Evolutionary conservation across 371 early-diverging fungal species (phyloP).

Genomic region (Actinomucor elegans): DNA sequence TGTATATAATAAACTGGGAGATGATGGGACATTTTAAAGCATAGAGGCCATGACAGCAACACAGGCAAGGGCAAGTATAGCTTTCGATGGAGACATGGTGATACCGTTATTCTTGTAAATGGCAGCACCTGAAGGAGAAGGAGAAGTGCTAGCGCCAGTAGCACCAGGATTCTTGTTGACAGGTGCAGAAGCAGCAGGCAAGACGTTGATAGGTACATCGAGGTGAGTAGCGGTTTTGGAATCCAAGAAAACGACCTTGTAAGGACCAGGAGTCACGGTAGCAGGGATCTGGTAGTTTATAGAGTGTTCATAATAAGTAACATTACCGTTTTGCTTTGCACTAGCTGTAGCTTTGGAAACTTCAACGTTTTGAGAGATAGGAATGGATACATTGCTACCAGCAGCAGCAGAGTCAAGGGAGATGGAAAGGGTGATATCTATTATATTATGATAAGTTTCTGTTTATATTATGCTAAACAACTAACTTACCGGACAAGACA

Average conservation of each 20-base stretch:
- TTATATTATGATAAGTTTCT: neutral
- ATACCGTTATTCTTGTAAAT: conserved; percentile 6
- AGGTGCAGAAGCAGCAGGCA: conserved; percentile 35
- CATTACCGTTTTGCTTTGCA: conserved; percentile 27
- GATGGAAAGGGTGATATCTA: conserved; percentile 24
- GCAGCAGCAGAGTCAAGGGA: conserved; percentile 16
- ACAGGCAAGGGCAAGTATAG: conserved; percentile 20
- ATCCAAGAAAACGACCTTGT: conserved; percentile 45
- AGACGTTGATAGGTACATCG: conserved; percentile 41
- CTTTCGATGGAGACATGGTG: conserved; percentile 20
- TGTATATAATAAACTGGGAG: neutral
- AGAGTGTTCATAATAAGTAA: conserved; percentile 44
- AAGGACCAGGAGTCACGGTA: conserved; percentile 33
- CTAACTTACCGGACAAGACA: conserved; percentile 25
- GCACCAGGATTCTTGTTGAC: conserved; percentile 1
- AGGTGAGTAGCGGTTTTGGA: conserved; percentile 30
- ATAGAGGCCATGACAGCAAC: conserved; percentile 23
- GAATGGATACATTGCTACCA: conserved; percentile 9
- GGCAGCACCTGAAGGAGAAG: conserved; percentile 12
- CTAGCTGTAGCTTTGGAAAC: conserved; percentile 33
- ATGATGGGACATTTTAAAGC: conserved; percentile 9
- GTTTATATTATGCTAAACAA: neutral
- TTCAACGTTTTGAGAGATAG: conserved; percentile 33
- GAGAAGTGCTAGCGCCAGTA: conserved; percentile 7
- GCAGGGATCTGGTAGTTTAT: conserved; percentile 43